Evolutionary conservation across 2,329 filamentous ascomycete species (phyloP).

Genomic region (Colletotrichum sp.): DNA sequence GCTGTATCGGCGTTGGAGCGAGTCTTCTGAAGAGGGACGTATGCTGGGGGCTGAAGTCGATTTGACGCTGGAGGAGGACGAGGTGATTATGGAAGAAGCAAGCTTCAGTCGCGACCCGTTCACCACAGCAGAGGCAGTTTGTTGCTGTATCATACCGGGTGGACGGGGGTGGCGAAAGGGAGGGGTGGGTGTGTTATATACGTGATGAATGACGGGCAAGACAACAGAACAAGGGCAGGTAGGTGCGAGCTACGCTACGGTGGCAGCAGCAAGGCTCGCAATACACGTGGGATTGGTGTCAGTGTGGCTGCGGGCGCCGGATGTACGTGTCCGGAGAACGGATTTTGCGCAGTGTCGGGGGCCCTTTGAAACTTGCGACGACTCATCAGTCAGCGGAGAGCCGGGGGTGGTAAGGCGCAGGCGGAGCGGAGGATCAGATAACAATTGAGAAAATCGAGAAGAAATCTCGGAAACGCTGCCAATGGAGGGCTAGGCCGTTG

Average conservation of each 20-base stretch:
- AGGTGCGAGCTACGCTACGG: not conserved
- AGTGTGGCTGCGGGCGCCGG: conserved; percentile 5
- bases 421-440: not conserved
- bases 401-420: not conserved
- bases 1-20: conserved; percentile 9
- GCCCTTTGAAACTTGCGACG: conserved; percentile 16
- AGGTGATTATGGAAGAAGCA: conserved; percentile 24
- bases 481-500: not conserved
- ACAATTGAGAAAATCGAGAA: not conserved
- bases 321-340: conserved; percentile 3
- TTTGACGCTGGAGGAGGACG: conserved; percentile 11
- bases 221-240: not conserved
- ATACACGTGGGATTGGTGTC: not conserved
- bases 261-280: not conserved
- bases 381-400: conserved; percentile 13
- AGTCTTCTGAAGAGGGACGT: conserved; percentile 6
- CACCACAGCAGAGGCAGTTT: conserved; percentile 41
- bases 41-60: not conserved
- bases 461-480: not conserved
- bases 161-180: conserved; percentile 19
- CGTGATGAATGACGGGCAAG: conserved; percentile 23
- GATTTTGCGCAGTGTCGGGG: not conserved
- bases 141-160: conserved; percentile 51
- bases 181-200: not conserved
- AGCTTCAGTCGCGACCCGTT: conserved; percentile 46